Base-by-base conservation (phyloP, 176 grass and related monocot genomes). In the Aechmea fasciata region DNA sequence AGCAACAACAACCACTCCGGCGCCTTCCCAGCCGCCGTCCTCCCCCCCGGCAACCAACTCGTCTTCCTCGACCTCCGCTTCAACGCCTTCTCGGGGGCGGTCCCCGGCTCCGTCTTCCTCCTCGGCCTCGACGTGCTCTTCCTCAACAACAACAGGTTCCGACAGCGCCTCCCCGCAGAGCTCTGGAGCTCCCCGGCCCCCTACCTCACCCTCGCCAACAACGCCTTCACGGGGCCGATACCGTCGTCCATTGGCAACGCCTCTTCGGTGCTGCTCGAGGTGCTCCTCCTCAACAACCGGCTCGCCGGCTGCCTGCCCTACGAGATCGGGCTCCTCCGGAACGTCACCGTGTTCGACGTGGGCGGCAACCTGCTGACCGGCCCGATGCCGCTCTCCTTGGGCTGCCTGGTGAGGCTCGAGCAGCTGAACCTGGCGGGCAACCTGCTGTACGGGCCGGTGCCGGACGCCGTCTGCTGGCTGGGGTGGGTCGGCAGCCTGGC, bases 161-260 rank as follows among this genome's bases (percentile, higher is more conserved):
- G 12, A 64, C 74, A 75, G 1, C 1, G 1, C 51, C 81, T 96
- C 69, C 91, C 91, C 0, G 73, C 75, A 49, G 85, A 57, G 47
- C 72, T 90, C 49, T 82, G 91, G 11, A 66, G 51, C 78, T 77
- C 84, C 18, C 62, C 74, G 0, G 87, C 83, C 11, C 0, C 83
- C 78, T 96, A 96, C 79, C 76, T 96, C 1, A 88, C 85, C 0
- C 78, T 96, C 5, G 91, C 91, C 10, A 96, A 96, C 91, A 91
- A 96, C 84, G 17, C 48, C 3, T 96, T 96, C 81, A 81, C 74
- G 0, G 84, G 91, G 0, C 70, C 84, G 0, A 85, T 96, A 73
- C 91, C 87, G 2, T 18, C 22, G 0, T 81, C 84, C 20, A 87
- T 96, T 48, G 52, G 67, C 73, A 93, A 93, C 74, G 71, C 72